Evolutionary conservation across 2,329 filamentous ascomycete genomes (phyloP).

Genomic region (Ophiostoma ulmi): DNA sequence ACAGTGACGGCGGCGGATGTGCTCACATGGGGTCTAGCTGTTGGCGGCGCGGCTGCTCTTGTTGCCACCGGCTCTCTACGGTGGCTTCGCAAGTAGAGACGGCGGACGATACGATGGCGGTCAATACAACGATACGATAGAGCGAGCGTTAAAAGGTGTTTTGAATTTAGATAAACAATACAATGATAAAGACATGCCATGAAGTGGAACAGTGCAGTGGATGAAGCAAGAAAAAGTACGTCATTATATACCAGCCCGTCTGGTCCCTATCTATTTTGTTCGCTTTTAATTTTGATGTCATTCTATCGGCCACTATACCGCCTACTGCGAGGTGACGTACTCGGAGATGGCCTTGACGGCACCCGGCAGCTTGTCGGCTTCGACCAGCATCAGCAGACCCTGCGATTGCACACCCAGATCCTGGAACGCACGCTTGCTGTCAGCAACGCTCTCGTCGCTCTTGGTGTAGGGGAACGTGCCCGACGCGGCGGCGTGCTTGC

Average conservation of each 20-base stretch:
- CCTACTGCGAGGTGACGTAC: slow-evolving; percentile 57
- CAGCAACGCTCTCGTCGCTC: slow-evolving; percentile 72
- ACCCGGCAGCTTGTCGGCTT: slow-evolving; percentile 67
- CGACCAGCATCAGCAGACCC: slow-evolving; percentile 82
- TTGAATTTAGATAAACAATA: background rate
- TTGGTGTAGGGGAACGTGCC: slow-evolving; percentile 74
- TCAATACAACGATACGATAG: background rate
- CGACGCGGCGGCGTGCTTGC: slow-evolving; percentile 65
- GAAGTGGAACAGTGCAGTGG: background rate
- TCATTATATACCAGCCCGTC: background rate
- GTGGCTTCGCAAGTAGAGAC: slow-evolving; percentile 22
- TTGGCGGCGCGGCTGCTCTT: slow-evolving; percentile 10
- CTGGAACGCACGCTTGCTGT: slow-evolving; percentile 92
- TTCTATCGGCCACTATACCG: slow-evolving; percentile 18
- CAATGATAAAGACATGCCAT: background rate
- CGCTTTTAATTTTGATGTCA: background rate
- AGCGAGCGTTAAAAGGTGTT: background rate
- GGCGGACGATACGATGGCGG: background rate
- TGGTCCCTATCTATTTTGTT: background rate
- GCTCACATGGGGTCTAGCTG: slow-evolving; percentile 16
- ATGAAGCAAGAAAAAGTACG: background rate
- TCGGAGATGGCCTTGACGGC: slow-evolving; percentile 72
- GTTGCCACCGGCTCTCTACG: slow-evolving; percentile 18
- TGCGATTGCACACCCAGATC: slow-evolving; percentile 82
- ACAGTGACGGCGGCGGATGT: slow-evolving; percentile 13